Base-by-base conservation (phyloP, 192 early-diverging fungal species). In the Coemansia sp. region DNA sequence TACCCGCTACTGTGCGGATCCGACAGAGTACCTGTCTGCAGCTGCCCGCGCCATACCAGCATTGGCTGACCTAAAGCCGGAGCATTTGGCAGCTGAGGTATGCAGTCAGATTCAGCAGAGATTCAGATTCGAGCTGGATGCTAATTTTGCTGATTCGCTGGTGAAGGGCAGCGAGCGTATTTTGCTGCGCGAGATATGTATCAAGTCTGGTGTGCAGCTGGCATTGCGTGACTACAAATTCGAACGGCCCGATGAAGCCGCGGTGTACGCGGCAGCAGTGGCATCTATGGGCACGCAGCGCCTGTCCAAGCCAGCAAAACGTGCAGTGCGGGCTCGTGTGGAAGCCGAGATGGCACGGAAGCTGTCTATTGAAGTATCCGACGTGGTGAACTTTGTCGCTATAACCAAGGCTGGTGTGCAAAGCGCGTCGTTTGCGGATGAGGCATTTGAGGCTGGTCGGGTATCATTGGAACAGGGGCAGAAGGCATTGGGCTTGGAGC, bases 191-290 rank as follows among this genome's bases (percentile, higher is more conserved):
- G 88, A 90, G 40, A 76, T 96, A 23, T 90, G 90, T 59, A 53
- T 88, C 42, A 90, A 91, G 66, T 76, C 87, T 13, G 96, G 96
- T 19, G 81, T 94, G 30, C 96, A 99, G 72, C 43, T 99, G 12
- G 85, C 83, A 40, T 79, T 87, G 36, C 82, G 84, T 33, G 83
- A 89, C 23, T 97, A 96, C 63, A 72, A 83, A 55, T 87, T 87
- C 52, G 83, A 62, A 48, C 65, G 65, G 40, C 76, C 68, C 6
- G 55, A 75, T 13, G 68, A 74, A 31, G 61, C 61, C 23, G 59
- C 57, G 3, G 50, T 72, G 11, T 41, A 70, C 37, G 57, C 82
- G 4, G 65, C 64, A 18, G 65, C 63, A 7, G 70, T 79, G 58
- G 68, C 79, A 26, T 23, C 65, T 9, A 23, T 77, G 50, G 49